Conservation (phyloP, 2,329 filamentous ascomycete genomes). For the Dendrostoma leiphaemia region DNA sequence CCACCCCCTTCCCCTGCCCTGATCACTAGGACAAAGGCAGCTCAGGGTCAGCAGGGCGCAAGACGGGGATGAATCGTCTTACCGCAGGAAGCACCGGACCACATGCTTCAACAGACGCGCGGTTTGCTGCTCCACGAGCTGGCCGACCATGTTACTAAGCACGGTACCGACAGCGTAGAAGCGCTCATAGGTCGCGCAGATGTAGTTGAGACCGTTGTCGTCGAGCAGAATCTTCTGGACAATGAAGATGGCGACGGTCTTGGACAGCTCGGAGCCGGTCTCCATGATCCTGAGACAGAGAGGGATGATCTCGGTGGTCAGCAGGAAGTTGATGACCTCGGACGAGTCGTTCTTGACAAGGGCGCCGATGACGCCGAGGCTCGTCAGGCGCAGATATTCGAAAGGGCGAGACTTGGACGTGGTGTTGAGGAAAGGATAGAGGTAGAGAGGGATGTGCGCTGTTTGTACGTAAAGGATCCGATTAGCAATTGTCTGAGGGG, state of each 20-base stretch:
- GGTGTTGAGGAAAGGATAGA: constrained; percentile 98
- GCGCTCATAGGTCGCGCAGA: constrained; percentile 96
- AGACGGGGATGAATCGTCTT: constrained; percentile 32
- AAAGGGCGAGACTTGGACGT: constrained; percentile 97
- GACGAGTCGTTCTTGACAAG: constrained; percentile 98
- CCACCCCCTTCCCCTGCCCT: no score
- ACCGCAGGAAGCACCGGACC: constrained; percentile 94
- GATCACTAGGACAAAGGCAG: no score
- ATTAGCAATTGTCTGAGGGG: no score
- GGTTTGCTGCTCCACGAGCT: constrained; percentile 96
- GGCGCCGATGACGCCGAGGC: constrained; percentile 92
- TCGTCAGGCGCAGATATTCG: constrained; percentile 94
- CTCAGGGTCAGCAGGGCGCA: neutral
- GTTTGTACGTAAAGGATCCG: no score
- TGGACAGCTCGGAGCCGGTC: constrained; percentile 95
- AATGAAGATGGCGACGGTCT: constrained; percentile 99
- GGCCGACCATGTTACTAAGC: constrained; percentile 96
- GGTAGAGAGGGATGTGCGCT: constrained; percentile 97
- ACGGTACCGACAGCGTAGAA: constrained; percentile 98
- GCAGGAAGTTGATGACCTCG: constrained; percentile 97
- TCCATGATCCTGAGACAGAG: constrained; percentile 98
- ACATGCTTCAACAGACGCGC: constrained; percentile 95
- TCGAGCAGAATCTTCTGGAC: constrained; percentile 98
- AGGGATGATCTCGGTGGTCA: constrained; percentile 98
- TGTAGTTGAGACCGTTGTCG: constrained; percentile 95